Evolutionary conservation across 1,284 basidiomycete genomes (phyloP).

Genomic region (Puccinia polysora): DNA sequence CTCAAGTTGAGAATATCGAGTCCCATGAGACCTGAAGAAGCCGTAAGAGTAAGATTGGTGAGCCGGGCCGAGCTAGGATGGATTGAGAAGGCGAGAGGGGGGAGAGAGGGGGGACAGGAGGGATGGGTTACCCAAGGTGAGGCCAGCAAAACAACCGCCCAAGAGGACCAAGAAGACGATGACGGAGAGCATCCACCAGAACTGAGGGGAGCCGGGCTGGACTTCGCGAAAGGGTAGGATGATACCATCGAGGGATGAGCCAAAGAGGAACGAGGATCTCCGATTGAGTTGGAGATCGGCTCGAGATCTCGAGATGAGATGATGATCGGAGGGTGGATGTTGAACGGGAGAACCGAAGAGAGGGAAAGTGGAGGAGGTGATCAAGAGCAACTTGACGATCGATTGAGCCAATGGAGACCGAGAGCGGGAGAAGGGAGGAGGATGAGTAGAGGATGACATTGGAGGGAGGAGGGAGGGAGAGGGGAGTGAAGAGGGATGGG

Average conservation of each 20-base stretch:
- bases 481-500: too few species aligned
- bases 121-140: slow-evolving; percentile 21
- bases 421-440: neutral
- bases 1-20: slow-evolving; percentile 76
- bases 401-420: slow-evolving; percentile 1
- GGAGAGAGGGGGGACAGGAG: neutral
- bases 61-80: neutral
- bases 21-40: slow-evolving; percentile 74
- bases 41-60: neutral
- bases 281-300: too few species aligned
- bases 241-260: neutral
- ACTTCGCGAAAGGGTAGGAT: neutral
- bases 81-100: neutral
- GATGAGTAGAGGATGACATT: neutral
- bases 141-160: slow-evolving; percentile 43
- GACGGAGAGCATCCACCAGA: slow-evolving; percentile 42
- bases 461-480: too few species aligned
- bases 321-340: neutral
- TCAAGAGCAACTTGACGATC: slow-evolving; percentile 27
- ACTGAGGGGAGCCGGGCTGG: slow-evolving; percentile 14
- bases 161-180: slow-evolving; percentile 39
- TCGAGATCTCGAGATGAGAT: too few species aligned
- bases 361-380: slow-evolving; percentile 23
- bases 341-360: slow-evolving; percentile 7
- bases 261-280: neutral